These are phyloP conservation scores for Penicillium digitatum DNA, from an alignment of 2,329 filamentous ascomycete species.

Conservation along the genomic window DNA sequence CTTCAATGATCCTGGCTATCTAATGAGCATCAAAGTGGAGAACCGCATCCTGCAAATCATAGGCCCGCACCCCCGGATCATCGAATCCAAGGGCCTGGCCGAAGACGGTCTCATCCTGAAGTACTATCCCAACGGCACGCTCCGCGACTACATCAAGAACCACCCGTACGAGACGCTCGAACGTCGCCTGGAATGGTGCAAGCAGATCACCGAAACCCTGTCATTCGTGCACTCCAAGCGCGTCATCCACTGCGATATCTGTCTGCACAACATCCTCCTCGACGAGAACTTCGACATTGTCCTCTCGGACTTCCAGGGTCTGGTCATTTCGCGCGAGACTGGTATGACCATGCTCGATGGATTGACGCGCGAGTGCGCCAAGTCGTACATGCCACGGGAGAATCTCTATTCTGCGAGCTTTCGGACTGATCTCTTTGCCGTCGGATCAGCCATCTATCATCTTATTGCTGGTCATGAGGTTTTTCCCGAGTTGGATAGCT, in stretches of 20 bases:
- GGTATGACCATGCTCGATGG: slow-evolving; percentile 15
- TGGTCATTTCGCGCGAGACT: slow-evolving; percentile 7
- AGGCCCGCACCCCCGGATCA: slow-evolving; percentile 12
- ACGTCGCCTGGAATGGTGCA: slow-evolving; percentile 16
- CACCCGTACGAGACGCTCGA: neutral
- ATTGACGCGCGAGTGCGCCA: slow-evolving; percentile 11
- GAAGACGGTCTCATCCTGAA: slow-evolving; percentile 13
- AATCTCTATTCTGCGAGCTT: slow-evolving; percentile 4
- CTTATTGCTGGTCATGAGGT: slow-evolving; percentile 19
- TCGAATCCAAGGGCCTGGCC: slow-evolving; percentile 5
- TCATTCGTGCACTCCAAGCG: slow-evolving; percentile 13
- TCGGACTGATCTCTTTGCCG: slow-evolving; percentile 22
- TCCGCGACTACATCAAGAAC: slow-evolving; percentile 8
- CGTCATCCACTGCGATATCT: slow-evolving; percentile 8
- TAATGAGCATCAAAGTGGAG: slow-evolving; percentile 8
- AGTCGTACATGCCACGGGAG: slow-evolving; percentile 13
- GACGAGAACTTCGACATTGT: slow-evolving; percentile 10
- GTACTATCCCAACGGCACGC: slow-evolving; percentile 12
- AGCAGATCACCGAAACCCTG: slow-evolving; percentile 17
- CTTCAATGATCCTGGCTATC: neutral
- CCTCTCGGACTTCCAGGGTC: slow-evolving; percentile 18
- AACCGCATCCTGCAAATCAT: slow-evolving; percentile 7
- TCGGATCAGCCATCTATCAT: slow-evolving; percentile 21
- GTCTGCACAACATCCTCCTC: slow-evolving; percentile 5
- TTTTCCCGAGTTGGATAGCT: slow-evolving; percentile 12